A percentile compares a stretch with the other conserved stretches of the same genome.
Evolutionary conservation across 257 asterid species (phyloP).

Genomic region (Lithospermum erythrorhizon): DNA sequence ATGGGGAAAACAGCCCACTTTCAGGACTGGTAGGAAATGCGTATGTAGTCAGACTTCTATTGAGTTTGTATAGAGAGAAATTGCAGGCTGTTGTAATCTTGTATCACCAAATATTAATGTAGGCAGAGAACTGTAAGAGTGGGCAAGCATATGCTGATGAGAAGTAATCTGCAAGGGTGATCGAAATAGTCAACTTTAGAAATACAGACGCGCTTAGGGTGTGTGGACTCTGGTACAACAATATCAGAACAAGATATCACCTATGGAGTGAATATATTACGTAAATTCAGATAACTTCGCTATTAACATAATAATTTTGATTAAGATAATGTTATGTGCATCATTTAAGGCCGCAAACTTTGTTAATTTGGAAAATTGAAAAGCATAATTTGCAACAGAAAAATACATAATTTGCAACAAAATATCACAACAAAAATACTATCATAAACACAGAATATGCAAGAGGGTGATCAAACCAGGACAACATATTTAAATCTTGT

Average conservation of each 20-base stretch:
- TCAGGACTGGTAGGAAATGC: neutral
- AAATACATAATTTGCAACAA: neutral
- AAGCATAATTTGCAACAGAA: too few species aligned
- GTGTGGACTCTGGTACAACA: too few species aligned
- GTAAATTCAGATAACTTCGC: too few species aligned
- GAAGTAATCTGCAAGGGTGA: neutral
- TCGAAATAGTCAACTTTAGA: neutral
- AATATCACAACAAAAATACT: neutral
- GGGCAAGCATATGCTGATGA: neutral
- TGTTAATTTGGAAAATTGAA: too few species aligned
- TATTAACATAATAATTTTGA: too few species aligned
- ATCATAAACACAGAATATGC: neutral
- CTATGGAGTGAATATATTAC: too few species aligned
- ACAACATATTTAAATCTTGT: too few species aligned
- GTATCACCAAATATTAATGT: neutral
- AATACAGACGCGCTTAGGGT: too few species aligned
- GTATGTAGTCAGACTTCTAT: neutral
- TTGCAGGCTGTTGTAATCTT: neutral
- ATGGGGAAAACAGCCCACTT: neutral
- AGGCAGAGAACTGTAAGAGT: too few species aligned
- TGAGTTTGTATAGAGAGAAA: neutral
- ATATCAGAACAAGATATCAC: too few species aligned
- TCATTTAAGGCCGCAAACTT: too few species aligned
- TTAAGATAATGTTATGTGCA: too few species aligned
- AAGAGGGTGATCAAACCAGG: neutral